Conservation (phyloP, 805 yeast species). For the Wickerhamiella kurtzmanii region DNA sequence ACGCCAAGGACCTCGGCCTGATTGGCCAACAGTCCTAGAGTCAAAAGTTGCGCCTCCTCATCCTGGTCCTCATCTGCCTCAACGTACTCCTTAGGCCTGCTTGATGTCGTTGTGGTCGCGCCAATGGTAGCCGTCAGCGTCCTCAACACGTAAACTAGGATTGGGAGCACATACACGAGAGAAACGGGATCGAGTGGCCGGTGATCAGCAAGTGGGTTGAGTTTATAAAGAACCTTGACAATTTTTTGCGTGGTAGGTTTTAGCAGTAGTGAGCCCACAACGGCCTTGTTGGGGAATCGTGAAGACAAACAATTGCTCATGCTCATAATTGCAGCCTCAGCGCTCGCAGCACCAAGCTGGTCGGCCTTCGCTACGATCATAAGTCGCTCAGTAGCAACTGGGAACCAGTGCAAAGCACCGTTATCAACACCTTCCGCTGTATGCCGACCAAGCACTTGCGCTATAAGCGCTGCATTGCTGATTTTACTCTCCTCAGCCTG, state of each 20-base stretch:
- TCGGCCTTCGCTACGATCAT: conserved; percentile 31
- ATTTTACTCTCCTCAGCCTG: conserved; percentile 27
- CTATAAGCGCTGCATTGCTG: conserved; percentile 38
- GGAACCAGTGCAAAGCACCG: conserved; percentile 59
- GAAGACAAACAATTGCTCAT: conserved; percentile 40
- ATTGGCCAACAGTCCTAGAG: conserved; percentile 50
- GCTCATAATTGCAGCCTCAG: conserved; percentile 36
- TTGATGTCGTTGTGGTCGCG: background rate
- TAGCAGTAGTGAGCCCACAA: conserved; percentile 63
- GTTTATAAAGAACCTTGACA: conserved; percentile 57
- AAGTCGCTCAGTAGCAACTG: conserved; percentile 42
- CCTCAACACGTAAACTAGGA: conserved; percentile 48
- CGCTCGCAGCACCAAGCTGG: conserved; percentile 28
- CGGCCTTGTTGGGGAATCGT: conserved; percentile 36
- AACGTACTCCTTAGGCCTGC: conserved; percentile 27
- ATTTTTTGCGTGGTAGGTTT: conserved; percentile 38
- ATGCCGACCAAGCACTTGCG: conserved; percentile 36
- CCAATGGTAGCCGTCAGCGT: conserved; percentile 14
- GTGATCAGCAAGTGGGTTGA: conserved; percentile 64
- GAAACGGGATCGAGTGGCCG: conserved; percentile 54
- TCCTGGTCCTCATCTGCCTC: conserved; percentile 28
- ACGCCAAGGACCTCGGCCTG: conserved; percentile 40
- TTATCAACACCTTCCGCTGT: conserved; percentile 42
- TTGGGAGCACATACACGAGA: conserved; percentile 61
- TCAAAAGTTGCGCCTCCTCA: conserved; percentile 80